Evolutionary conservation across 805 yeast species (phyloP).

Genomic region (Barnettozyma wickerhamii): DNA sequence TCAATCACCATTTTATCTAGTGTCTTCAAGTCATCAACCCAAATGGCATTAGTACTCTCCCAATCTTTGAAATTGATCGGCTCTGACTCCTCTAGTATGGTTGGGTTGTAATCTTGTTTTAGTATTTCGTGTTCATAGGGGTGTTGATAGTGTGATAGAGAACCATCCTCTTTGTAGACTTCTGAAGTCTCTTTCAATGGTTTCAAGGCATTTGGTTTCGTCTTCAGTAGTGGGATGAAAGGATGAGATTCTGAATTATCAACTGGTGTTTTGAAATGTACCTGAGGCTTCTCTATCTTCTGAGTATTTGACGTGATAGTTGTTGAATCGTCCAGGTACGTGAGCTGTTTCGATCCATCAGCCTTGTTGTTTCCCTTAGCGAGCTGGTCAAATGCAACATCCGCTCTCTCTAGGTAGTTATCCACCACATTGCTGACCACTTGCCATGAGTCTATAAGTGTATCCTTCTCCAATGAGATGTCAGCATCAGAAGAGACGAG

Average conservation of each 20-base stretch:
- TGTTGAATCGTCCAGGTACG: slow-evolving; percentile 47
- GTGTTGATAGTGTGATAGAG: slow-evolving; percentile 62
- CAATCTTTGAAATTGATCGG: slow-evolving; percentile 57
- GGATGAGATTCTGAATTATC: slow-evolving; percentile 71
- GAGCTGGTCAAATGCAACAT: slow-evolving; percentile 54
- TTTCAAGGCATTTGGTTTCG: slow-evolving; percentile 67
- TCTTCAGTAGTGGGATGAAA: slow-evolving; percentile 66
- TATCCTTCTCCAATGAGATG: slow-evolving; percentile 34
- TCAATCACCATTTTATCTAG: slow-evolving; percentile 51
- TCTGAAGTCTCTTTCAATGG: slow-evolving; percentile 49
- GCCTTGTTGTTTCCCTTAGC: slow-evolving; percentile 15
- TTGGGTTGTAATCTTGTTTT: slow-evolving; percentile 61
- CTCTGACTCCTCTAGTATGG: slow-evolving; percentile 40
- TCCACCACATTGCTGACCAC: slow-evolving; percentile 61
- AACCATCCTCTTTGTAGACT: slow-evolving; percentile 34
- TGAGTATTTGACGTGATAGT: slow-evolving; percentile 17
- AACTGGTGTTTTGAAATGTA: slow-evolving; percentile 47
- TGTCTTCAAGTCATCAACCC: slow-evolving; percentile 62
- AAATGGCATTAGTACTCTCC: slow-evolving; percentile 57
- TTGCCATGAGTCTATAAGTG: slow-evolving; percentile 53
- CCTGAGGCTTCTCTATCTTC: slow-evolving; percentile 63
- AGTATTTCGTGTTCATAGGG: slow-evolving; percentile 80
- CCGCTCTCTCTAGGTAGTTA: slow-evolving; percentile 69
- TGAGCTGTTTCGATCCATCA: slow-evolving; percentile 22
- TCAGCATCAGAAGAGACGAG: slow-evolving; percentile 31